Percentiles rank a stretch among this genome's conserved stretches.
These are phyloP conservation scores for Colletotrichum noveboracense DNA, from an alignment of 2,329 filamentous ascomycete genomes.

Conservation along the genomic window DNA sequence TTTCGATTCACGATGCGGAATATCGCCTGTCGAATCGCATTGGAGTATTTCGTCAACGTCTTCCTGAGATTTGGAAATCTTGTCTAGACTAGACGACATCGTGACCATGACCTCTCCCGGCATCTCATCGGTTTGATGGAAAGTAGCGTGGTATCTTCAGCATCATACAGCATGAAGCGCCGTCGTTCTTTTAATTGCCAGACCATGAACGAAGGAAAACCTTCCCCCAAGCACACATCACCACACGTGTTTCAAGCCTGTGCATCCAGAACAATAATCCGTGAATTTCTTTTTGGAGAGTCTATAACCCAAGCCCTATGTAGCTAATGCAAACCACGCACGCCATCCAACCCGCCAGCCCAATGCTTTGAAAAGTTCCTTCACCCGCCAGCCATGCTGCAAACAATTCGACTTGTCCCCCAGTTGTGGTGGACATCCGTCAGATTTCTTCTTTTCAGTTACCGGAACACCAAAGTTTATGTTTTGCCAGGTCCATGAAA, in stretches of 20 bases:
- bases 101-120: neutral
- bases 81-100: neutral
- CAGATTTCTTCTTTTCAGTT: neutral
- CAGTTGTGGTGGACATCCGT: neutral
- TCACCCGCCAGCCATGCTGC: constrained; percentile 1
- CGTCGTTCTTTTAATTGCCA: neutral
- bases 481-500: neutral
- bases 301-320: neutral
- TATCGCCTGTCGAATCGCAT: neutral
- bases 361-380: neutral
- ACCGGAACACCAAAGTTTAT: neutral
- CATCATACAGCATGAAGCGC: neutral
- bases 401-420: neutral
- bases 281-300: constrained; percentile 3
- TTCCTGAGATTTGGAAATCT: neutral
- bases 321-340: neutral
- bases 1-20: neutral
- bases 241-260: neutral
- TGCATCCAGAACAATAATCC: neutral
- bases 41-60: neutral
- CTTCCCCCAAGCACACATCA: neutral
- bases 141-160: neutral
- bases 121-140: neutral
- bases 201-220: neutral
- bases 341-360: neutral